Percentiles rank a stretch among this genome's conserved stretches.
phyloP scores from a whole-genome alignment of 129 eudicot species.

The Helichrysum umbraculigerum region DNA sequence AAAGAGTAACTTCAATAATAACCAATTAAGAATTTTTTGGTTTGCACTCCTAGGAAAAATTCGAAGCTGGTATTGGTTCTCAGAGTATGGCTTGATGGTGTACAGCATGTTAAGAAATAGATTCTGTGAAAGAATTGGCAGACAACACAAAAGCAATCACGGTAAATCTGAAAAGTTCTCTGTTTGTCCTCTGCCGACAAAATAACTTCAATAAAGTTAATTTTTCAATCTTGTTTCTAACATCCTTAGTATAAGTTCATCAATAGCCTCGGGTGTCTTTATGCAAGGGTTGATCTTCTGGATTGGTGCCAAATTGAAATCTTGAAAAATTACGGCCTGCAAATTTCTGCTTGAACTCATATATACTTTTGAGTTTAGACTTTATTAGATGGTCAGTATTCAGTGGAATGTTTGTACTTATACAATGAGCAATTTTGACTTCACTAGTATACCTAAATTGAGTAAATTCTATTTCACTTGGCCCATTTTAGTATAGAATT shows the following conservation, averaged over 20 bases:
- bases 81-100: constrained; percentile 78
- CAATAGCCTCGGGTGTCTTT: neutral
- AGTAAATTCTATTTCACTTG: constrained; percentile 9
- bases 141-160: constrained; percentile 95
- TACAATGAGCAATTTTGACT: neutral
- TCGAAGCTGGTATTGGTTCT: constrained; percentile 95
- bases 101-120: constrained; percentile 85
- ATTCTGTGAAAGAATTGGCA: constrained; percentile 91
- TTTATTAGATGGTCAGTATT: neutral
- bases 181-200: neutral
- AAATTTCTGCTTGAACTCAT: constrained; percentile 1
- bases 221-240: neutral
- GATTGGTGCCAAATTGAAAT: neutral
- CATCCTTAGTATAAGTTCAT: neutral
- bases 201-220: constrained; percentile 11
- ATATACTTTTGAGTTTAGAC: neutral
- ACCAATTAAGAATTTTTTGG: neutral
- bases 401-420: neutral
- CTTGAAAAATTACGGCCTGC: constrained; percentile 5
- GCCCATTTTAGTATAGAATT: neutral
- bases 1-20: constrained; percentile 12
- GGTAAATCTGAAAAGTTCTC: constrained; percentile 43
- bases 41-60: constrained; percentile 60
- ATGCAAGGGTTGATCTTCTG: neutral
- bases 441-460: neutral